Evolutionary conservation across 805 yeast species (phyloP).

Genomic region (Lipomyces sp.): DNA sequence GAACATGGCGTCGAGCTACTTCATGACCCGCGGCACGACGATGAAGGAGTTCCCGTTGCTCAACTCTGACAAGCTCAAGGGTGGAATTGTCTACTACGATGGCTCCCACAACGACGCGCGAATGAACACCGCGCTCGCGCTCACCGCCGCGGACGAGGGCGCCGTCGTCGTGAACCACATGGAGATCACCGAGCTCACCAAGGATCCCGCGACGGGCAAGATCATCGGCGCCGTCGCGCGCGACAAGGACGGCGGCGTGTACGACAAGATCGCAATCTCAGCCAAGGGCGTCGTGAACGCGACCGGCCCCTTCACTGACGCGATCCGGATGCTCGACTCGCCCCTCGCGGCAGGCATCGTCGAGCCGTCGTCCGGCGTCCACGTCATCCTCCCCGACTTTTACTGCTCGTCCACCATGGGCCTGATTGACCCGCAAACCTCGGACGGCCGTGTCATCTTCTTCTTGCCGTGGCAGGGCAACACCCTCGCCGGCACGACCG

Average conservation of each 20-base stretch:
- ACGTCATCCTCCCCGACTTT: constrained; percentile 85
- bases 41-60: constrained; percentile 80
- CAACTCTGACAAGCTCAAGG: constrained; percentile 73
- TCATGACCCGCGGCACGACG: constrained; percentile 64
- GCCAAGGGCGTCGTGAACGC: constrained; percentile 70
- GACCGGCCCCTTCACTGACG: constrained; percentile 91
- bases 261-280: constrained; percentile 14
- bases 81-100: constrained; percentile 90
- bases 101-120: constrained; percentile 92
- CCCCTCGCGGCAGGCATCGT: constrained; percentile 62
- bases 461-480: constrained; percentile 98
- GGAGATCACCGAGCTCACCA: constrained; percentile 72
- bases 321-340: constrained; percentile 80
- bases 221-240: constrained; percentile 72
- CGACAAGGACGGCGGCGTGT: constrained; percentile 45
- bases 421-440: constrained; percentile 82
- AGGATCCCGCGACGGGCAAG: constrained; percentile 55
- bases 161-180: constrained; percentile 86
- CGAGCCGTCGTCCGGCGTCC: constrained; percentile 93
- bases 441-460: constrained; percentile 95
- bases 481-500: constrained; percentile 95
- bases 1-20: constrained; percentile 73
- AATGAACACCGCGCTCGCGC: constrained; percentile 79
- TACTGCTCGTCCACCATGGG: constrained; percentile 88
- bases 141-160: constrained; percentile 81